Conservation (phyloP, 2,329 filamentous ascomycete species). For the Ophiocordyceps australis region DNA sequence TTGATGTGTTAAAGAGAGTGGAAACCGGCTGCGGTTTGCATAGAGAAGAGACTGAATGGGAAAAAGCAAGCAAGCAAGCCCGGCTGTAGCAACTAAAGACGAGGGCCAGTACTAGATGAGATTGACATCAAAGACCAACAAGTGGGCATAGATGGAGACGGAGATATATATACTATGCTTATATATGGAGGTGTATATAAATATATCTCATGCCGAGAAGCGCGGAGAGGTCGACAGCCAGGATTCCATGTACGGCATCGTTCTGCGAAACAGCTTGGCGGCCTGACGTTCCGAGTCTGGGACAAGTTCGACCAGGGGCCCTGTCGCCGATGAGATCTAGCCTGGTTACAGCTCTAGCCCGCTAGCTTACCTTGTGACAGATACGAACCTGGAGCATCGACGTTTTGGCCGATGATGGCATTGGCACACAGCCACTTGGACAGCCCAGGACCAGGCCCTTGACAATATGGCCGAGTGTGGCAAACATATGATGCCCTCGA, state of each 20-base stretch:
- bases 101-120: not conserved
- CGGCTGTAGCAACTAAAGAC: slow-evolving; percentile 4
- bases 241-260: slow-evolving; percentile 1
- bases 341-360: slow-evolving; percentile 9
- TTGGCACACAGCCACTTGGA: slow-evolving; percentile 2
- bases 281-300: slow-evolving; percentile 5
- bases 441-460: no score
- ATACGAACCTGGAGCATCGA: slow-evolving; percentile 6
- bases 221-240: not conserved
- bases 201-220: not conserved
- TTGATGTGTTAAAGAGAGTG: slow-evolving; percentile 24
- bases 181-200: not conserved
- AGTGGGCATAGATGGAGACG: not conserved
- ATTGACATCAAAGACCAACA: not conserved
- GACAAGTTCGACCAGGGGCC: slow-evolving; percentile 3
- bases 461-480: no score
- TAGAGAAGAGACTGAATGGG: slow-evolving; percentile 14
- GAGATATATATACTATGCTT: no score
- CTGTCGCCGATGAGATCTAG: slow-evolving; percentile 8
- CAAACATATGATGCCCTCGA: no score
- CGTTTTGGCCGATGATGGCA: slow-evolving; percentile 5
- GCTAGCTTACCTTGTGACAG: slow-evolving; percentile 5
- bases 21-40: slow-evolving; percentile 13
- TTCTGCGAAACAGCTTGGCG: slow-evolving; percentile 6
- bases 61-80: slow-evolving; percentile 15